These are phyloP conservation scores for Argentina anserina DNA, from an alignment of 306 rosid species.

Conservation along the genomic window DNA sequence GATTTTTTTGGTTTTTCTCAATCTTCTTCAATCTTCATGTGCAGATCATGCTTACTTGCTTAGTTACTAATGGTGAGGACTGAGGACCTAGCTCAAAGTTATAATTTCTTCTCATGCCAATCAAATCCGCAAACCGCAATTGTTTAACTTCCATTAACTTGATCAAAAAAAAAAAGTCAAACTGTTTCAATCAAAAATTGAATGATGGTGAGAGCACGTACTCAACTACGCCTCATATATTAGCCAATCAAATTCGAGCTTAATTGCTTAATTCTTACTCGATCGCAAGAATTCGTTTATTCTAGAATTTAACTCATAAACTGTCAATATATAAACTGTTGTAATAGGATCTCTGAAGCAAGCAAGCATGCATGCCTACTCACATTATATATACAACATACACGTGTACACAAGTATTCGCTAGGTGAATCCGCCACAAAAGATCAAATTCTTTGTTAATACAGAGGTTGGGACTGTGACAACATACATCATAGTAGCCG, in stretches of 20 bases:
- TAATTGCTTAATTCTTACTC: neutral
- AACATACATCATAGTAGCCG: neutral
- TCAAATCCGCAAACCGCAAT: neutral
- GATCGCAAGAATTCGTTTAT: no score
- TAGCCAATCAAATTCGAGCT: neutral
- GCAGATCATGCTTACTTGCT: no score
- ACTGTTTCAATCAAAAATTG: neutral
- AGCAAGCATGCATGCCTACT: neutral
- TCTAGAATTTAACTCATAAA: neutral
- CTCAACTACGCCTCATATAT: neutral
- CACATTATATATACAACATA: no score
- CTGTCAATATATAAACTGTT: neutral
- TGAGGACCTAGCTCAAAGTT: no score
- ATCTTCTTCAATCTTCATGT: no score
- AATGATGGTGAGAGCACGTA: neutral
- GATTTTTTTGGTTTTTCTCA: no score
- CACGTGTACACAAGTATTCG: neutral
- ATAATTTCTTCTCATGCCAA: neutral
- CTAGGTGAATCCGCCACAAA: slow-evolving; percentile 11
- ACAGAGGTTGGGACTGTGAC: slow-evolving; percentile 8
- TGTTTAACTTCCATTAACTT: neutral
- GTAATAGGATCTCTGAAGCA: neutral
- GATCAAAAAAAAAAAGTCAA: no score
- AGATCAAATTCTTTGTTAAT: neutral
- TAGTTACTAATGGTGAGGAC: no score